Base-by-base conservation (phyloP, 1,284 basidiomycete genomes). In the Ceraceosorus bombacis region DNA sequence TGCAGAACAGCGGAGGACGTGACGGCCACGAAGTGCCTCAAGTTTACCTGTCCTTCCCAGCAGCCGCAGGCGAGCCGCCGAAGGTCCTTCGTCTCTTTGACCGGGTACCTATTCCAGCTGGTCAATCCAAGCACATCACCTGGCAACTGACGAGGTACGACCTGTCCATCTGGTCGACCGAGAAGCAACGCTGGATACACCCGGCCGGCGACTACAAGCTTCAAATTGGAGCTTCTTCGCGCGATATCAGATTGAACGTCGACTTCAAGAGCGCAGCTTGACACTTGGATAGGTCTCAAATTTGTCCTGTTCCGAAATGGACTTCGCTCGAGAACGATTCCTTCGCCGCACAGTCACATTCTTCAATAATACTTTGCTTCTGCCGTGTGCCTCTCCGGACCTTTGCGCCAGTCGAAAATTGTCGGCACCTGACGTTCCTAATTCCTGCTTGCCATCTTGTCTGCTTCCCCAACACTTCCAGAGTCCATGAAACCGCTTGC, bases 11-110 rank as follows among this genome's bases (percentile, higher is more conserved):
- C 4, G 72, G 73, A 38, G 41, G 59, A 10, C 41, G 48, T n/a
- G 70, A 69, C 43, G 72, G 72, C 5, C 62, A 62, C 55, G 72
- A 73, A 52, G 72, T 73, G 4, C 67, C 67, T 50, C 73, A 73
- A 49, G 61, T 69, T 1, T 75, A 75, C 58, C 57, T 75, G 13
- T 57, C 56, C 38, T 73, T 71, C 66, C 67, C 72, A 6, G 41
- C 57, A 4, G 54, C 55, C 27, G 64, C 70, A 1, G 67, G 66
- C 39, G 72, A 71, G 55, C 73, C 73, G 2, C 70, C 70, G 8
- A 69, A 66, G 59, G 67, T 71, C 5, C 63, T 75, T 7, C 70
- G 73, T 17, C 56, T 49, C n/a, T 75, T 75, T 56, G 71, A 70
- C 15, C 61, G 68, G 5, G 53, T 68, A 6, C 59, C 41, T 50